These are phyloP conservation scores for Adansonia grandidieri DNA, from an alignment of 441 rosid genomes.

Conservation along the genomic window DNA sequence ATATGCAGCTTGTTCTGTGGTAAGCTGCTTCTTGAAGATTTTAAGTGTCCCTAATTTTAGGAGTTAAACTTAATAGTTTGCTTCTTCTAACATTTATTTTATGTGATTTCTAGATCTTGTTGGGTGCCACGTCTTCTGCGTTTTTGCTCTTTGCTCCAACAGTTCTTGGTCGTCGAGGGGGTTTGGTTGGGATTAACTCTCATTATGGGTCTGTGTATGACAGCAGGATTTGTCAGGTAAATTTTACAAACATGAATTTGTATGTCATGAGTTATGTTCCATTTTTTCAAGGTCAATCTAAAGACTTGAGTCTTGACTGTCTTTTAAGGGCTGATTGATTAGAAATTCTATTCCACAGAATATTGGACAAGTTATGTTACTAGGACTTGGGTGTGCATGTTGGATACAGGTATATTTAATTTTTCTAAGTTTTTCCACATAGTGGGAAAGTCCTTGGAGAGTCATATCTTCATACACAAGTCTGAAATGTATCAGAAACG, in stretches of 20 bases:
- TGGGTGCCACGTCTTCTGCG: constrained; percentile 73
- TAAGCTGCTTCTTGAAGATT: constrained; percentile 30
- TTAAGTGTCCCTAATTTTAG: not conserved
- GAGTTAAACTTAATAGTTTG: not conserved
- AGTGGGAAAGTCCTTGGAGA: no score
- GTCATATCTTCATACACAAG: no score
- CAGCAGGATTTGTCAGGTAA: constrained; percentile 82
- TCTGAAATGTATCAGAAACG: no score
- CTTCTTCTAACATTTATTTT: constrained; percentile 23
- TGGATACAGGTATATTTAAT: no score
- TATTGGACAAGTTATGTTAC: no score
- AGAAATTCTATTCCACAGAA: no score
- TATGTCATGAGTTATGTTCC: not conserved
- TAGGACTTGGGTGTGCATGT: no score
- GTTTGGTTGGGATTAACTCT: constrained; percentile 90
- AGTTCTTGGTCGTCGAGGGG: constrained; percentile 65
- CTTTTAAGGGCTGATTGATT: no score
- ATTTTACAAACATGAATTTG: not conserved
- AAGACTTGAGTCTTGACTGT: no score
- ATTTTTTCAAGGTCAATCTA: not conserved
- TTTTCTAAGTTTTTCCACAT: no score
- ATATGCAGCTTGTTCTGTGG: constrained; percentile 92
- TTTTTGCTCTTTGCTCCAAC: constrained; percentile 66
- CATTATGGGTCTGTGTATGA: constrained; percentile 79
- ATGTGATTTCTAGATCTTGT: constrained; percentile 62